Conservation (phyloP, 2,329 filamentous ascomycete species). For the Ophiostoma pallidulum region DNA sequence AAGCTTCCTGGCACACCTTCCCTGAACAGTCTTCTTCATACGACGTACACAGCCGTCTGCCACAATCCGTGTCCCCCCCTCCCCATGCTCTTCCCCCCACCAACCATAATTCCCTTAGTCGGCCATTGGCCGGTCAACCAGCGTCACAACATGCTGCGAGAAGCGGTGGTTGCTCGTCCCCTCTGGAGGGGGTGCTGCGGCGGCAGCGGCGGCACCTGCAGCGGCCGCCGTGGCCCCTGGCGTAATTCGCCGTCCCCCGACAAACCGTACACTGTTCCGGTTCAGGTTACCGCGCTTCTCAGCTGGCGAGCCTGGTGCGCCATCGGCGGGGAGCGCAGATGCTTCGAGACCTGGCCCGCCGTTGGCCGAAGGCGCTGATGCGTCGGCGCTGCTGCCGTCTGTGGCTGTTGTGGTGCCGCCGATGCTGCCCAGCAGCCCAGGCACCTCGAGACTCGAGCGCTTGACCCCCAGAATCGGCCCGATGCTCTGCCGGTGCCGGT, state of each 20-base stretch:
- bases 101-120: constrained; percentile 36
- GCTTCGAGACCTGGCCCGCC: constrained; percentile 19
- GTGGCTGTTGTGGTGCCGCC: constrained; percentile 14
- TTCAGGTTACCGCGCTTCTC: constrained; percentile 59
- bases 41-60: no score
- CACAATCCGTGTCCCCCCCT: no score
- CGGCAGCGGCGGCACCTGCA: constrained; percentile 10
- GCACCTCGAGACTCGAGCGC: constrained; percentile 72
- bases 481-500: constrained; percentile 39
- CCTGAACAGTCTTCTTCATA: no score
- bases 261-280: constrained; percentile 43
- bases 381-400: constrained; percentile 15
- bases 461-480: constrained; percentile 43
- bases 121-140: constrained; percentile 72
- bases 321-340: neutral
- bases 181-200: neutral
- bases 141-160: constrained; percentile 46
- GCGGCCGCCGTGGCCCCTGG: constrained; percentile 25
- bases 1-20: no score
- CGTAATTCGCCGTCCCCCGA: constrained; percentile 40
- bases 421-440: constrained; percentile 32
- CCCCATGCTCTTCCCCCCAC: neutral
- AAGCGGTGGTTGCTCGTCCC: constrained; percentile 15
- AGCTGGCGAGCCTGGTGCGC: constrained; percentile 1
- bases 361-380: constrained; percentile 19